A percentile compares a stretch with the other conserved stretches of the same genome.
These are phyloP conservation scores for Debaryomycetaceae sp. DNA, from an alignment of 1,139 yeast genomes.

Conservation along the genomic window DNA sequence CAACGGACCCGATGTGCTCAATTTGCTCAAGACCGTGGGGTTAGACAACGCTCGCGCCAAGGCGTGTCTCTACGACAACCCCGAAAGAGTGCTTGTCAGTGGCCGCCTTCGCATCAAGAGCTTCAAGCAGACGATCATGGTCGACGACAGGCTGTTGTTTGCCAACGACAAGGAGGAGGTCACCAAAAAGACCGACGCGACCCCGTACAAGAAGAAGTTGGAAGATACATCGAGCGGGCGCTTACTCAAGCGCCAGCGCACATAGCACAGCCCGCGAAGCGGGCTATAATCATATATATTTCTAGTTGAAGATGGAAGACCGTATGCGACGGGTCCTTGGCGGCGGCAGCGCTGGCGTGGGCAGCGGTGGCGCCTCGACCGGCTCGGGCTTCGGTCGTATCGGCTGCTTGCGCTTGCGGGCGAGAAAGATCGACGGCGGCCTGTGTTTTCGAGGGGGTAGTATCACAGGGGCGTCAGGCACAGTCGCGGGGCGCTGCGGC, in stretches of 20 bases:
- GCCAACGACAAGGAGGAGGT: slow-evolving; percentile 22
- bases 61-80: slow-evolving; percentile 53
- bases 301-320: slow-evolving; percentile 7
- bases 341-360: slow-evolving; percentile 4
- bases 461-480: slow-evolving; percentile 2
- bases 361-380: slow-evolving; percentile 7
- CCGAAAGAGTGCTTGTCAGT: slow-evolving; percentile 60
- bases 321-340: slow-evolving; percentile 4
- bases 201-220: slow-evolving; percentile 22
- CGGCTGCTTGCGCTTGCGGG: slow-evolving; percentile 13
- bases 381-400: slow-evolving; percentile 5
- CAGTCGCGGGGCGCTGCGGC: background rate
- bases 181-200: slow-evolving; percentile 19
- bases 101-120: slow-evolving; percentile 71
- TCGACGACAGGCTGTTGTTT: slow-evolving; percentile 25
- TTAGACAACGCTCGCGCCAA: slow-evolving; percentile 59
- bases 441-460: slow-evolving; percentile 13
- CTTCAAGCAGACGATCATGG: slow-evolving; percentile 60
- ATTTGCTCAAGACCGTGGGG: slow-evolving; percentile 66
- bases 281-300: slow-evolving; percentile 1
- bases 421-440: slow-evolving; percentile 22
- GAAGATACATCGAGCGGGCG: slow-evolving; percentile 23
- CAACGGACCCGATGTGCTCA: slow-evolving; percentile 63
- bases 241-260: slow-evolving; percentile 19
- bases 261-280: slow-evolving; percentile 3